Evolutionary conservation across 225 moss, liverwort and hornwort species (phyloP).

Genomic region (Marchantia paleacea): DNA sequence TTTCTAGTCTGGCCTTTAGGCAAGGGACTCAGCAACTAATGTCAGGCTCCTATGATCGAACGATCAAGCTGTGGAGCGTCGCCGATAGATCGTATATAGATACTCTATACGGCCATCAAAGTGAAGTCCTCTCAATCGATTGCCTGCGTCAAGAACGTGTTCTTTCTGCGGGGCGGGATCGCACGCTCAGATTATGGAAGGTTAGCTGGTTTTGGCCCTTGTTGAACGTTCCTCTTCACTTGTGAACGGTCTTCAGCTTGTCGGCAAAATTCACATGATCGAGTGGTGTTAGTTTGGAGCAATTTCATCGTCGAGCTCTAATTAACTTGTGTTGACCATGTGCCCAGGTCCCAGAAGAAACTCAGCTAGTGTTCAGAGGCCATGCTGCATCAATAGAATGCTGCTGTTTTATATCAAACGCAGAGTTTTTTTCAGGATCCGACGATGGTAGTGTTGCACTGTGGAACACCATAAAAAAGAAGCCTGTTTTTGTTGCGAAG

Average conservation of each 20-base stretch:
- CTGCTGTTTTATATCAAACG: slow-evolving; percentile 89
- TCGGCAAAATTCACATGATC: not conserved
- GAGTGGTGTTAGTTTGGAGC: not conserved
- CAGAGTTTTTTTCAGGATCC: slow-evolving; percentile 93
- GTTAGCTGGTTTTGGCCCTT: slow-evolving; percentile 26
- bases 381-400: slow-evolving; percentile 93
- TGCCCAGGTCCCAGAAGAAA: slow-evolving; percentile 86
- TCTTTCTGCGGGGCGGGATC: slow-evolving; percentile 92
- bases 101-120: slow-evolving; percentile 83
- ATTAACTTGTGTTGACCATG: not conserved
- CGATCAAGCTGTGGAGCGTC: slow-evolving; percentile 92
- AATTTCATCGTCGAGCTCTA: too few species aligned
- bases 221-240: not conserved
- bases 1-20: slow-evolving; percentile 81
- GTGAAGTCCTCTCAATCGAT: slow-evolving; percentile 85
- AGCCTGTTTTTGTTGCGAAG: slow-evolving; percentile 64
- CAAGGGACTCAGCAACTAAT: slow-evolving; percentile 97
- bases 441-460: slow-evolving; percentile 87
- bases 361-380: slow-evolving; percentile 89
- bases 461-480: slow-evolving; percentile 84
- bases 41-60: slow-evolving; percentile 84
- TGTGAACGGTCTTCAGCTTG: too few species aligned
- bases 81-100: slow-evolving; percentile 94
- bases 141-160: slow-evolving; percentile 95
- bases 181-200: slow-evolving; percentile 90